Conservation (phyloP, 306 rosid species). For the Rosa lucieae region DNA sequence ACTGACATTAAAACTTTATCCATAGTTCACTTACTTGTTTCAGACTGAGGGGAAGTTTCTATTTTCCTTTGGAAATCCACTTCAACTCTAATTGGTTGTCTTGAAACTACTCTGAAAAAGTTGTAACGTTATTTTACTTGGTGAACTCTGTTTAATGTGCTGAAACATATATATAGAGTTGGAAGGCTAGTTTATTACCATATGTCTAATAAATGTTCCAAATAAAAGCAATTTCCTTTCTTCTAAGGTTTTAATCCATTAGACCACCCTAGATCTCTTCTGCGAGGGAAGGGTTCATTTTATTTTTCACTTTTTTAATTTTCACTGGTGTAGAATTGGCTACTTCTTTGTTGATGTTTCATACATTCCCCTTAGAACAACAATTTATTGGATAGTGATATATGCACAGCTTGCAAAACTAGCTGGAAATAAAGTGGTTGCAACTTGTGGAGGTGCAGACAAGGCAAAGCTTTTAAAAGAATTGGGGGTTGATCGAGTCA, state of each 20-base stretch:
- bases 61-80: not conserved
- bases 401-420: slow-evolving; percentile 82
- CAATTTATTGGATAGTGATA: slow-evolving; percentile 19
- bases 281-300: not conserved
- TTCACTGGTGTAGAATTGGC: not conserved
- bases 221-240: not conserved
- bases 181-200: not conserved
- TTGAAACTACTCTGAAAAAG: not conserved
- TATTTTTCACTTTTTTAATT: not conserved
- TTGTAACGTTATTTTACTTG: not conserved
- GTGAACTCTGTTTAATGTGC: not conserved
- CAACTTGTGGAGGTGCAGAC: slow-evolving; percentile 88
- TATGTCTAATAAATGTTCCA: not conserved
- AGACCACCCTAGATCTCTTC: not conserved
- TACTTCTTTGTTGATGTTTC: not conserved
- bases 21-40: not conserved
- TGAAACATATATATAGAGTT: not conserved
- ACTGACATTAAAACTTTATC: not conserved
- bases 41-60: not conserved
- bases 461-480: slow-evolving; percentile 81
- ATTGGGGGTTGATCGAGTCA: slow-evolving; percentile 90
- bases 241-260: not conserved
- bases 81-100: not conserved
- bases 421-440: slow-evolving; percentile 86
- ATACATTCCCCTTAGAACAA: not conserved